Evolutionary conservation across 345 rosid species (phyloP).

Genomic region (Populus simonii): DNA sequence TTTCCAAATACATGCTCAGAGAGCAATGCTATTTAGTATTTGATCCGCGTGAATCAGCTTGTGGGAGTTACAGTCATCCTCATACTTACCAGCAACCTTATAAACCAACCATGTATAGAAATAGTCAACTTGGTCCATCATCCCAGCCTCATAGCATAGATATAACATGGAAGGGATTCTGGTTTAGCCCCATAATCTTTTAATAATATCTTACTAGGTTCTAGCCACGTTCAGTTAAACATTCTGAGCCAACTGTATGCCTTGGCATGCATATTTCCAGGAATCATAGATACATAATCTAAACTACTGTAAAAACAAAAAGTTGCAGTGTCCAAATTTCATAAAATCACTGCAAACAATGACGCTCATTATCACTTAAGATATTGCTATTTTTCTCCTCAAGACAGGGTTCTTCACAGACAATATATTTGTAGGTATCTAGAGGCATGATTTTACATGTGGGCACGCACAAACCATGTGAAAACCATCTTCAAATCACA

Average conservation of each 20-base stretch:
- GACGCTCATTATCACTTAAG: not conserved
- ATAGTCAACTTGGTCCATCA: not conserved
- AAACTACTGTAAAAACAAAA: not conserved
- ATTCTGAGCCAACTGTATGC: not conserved
- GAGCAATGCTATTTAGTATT: not conserved
- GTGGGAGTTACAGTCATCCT: not conserved
- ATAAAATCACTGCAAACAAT: not conserved
- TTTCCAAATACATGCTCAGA: not conserved
- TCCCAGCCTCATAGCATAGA: not conserved
- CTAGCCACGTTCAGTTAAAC: not conserved
- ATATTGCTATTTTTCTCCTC: not conserved
- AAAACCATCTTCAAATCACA: not conserved
- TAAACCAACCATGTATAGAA: not conserved
- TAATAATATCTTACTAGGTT: not conserved
- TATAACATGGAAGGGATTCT: not conserved
- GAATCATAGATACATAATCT: not conserved
- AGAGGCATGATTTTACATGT: not conserved
- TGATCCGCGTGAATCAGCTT: not conserved
- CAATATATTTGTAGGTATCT: not conserved
- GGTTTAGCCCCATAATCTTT: not conserved
- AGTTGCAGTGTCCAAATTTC: not conserved
- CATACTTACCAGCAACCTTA: not conserved
- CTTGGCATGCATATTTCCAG: not conserved
- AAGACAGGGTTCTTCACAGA: not conserved
- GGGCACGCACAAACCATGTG: not conserved